These are phyloP conservation scores for Leptodontidium sp. DNA, from an alignment of 2,329 filamentous ascomycete species.

Conservation along the genomic window DNA sequence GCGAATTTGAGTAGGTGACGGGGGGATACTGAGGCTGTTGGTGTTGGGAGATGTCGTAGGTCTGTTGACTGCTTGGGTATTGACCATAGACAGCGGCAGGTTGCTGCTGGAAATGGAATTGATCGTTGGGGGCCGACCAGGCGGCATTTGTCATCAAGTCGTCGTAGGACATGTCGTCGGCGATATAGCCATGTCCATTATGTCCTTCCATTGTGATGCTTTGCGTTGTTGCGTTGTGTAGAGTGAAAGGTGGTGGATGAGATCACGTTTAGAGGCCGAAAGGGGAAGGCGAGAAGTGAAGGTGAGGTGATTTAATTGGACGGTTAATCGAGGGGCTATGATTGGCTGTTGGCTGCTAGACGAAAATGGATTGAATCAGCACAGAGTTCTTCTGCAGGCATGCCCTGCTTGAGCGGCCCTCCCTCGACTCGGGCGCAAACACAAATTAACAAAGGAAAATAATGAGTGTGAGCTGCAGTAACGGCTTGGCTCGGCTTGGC, in stretches of 20 bases:
- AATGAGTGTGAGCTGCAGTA: neutral
- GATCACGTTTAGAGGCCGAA: neutral
- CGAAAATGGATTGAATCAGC: slow-evolving; percentile 43
- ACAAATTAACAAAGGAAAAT: slow-evolving; percentile 25
- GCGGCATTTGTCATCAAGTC: slow-evolving; percentile 40
- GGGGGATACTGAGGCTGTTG: slow-evolving; percentile 38
- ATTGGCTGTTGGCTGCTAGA: slow-evolving; percentile 37
- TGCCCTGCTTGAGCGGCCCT: too few relatives aligned
- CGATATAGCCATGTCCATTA: slow-evolving; percentile 40
- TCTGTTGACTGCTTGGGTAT: slow-evolving; percentile 35
- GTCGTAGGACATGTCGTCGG: slow-evolving; percentile 42
- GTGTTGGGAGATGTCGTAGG: slow-evolving; percentile 35
- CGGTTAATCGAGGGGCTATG: neutral
- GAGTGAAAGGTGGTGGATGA: neutral
- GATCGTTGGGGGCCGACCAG: slow-evolving; percentile 39
- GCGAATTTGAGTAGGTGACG: slow-evolving; percentile 40
- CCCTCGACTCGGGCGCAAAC: slow-evolving; percentile 23
- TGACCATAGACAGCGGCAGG: slow-evolving; percentile 35
- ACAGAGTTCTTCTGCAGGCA: slow-evolving; percentile 23
- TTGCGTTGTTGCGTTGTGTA: neutral
- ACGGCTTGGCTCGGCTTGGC: neutral
- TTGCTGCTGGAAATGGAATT: slow-evolving; percentile 36
- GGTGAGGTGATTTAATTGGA: slow-evolving; percentile 34
- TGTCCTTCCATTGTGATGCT: slow-evolving; percentile 42
- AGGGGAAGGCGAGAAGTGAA: neutral